Base-by-base conservation (phyloP, 106 monocot species). In the Platanthera zijinensis region DNA sequence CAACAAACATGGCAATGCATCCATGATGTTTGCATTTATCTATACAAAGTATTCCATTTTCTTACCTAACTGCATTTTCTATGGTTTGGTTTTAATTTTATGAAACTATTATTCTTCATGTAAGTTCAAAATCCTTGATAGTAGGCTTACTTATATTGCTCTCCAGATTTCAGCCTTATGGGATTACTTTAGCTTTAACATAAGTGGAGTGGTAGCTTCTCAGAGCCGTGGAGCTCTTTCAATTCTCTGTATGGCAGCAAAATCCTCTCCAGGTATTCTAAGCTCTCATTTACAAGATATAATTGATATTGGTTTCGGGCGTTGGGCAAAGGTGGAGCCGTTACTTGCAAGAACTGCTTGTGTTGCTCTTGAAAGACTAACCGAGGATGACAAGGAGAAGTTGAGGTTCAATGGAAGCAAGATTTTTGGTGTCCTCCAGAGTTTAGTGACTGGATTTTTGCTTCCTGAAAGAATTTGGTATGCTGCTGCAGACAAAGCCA, bases 221-320 rank as follows among this genome's bases (percentile, higher is more conserved):
- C 89, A 99, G 81, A 94, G 94, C 75, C 89, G 90, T 80, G 97
- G 89, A 75, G 91, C 94, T 82, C 83, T 99, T 52, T 92, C 84
- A 81, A 69, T 99, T 86, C 82, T 99, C 17, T 99, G 97, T 76
- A 94, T 99, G 97, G 89, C 91, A 51, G 94, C 94, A 74, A 94
- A 90, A 84, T 87, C 91, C 75, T 88, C 87, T 82, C 82, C 94
- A 51, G 59, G 77, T 62, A 83, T 94, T 84, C 73, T 99, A 48
- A 80, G 94, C 84, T 75, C 87, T 75, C 97, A 99, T 64, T 80
- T 86, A 78, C 88, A 84, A 71, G 94, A 99, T 76, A 90, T 99
- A 69, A 84, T 99, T 77, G 97, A 99, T 74, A 99, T 99, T 81
- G 97, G 97, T 53, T 99, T 99, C 86, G 94, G 97, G n/a, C 82